A percentile compares a stretch with the other conserved stretches of the same genome.
Conservation (phyloP, 257 asterid species). For the Jacaranda copaia region DNA sequence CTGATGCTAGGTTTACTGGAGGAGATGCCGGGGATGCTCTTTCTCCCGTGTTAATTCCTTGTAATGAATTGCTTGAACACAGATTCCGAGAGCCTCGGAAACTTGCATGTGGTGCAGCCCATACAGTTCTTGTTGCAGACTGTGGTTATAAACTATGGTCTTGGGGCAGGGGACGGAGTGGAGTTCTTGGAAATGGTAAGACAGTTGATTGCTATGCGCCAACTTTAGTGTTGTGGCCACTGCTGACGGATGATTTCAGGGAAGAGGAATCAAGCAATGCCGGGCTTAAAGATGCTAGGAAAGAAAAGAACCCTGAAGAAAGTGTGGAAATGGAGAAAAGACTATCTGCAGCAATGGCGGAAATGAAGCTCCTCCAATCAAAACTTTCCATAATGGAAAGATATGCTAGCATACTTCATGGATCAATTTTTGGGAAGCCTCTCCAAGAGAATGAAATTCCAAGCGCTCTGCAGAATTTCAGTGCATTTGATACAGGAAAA, state of each 20-base stretch:
- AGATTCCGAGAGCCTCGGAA: constrained; percentile 65
- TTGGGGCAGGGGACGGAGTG: constrained; percentile 96
- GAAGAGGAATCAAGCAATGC: constrained; percentile 26
- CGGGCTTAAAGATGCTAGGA: constrained; percentile 25
- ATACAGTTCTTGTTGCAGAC: constrained; percentile 78
- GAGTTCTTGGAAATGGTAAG: constrained; percentile 83
- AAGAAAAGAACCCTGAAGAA: constrained; percentile 48
- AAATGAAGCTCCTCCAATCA: constrained; percentile 65
- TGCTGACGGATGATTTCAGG: constrained; percentile 51
- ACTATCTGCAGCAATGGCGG: constrained; percentile 63
- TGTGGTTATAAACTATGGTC: constrained; percentile 82
- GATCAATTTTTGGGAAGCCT: constrained; percentile 80
- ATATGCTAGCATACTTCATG: constrained; percentile 83
- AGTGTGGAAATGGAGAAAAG: constrained; percentile 55
- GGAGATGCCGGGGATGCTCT: constrained; percentile 85
- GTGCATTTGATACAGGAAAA: constrained; percentile 65
- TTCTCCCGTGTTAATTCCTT: constrained; percentile 59
- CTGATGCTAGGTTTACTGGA: constrained; percentile 77
- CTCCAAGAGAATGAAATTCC: constrained; percentile 74
- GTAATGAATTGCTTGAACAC: constrained; percentile 46
- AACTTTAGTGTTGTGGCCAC: constrained; percentile 69
- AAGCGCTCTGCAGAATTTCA: constrained; percentile 46
- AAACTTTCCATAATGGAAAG: constrained; percentile 63
- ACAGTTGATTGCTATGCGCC: constrained; percentile 62
- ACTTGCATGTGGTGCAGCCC: constrained; percentile 94